phyloP scores from a whole-genome alignment of 805 yeast species.

The Schwanniomyces vanrijiae region DNA sequence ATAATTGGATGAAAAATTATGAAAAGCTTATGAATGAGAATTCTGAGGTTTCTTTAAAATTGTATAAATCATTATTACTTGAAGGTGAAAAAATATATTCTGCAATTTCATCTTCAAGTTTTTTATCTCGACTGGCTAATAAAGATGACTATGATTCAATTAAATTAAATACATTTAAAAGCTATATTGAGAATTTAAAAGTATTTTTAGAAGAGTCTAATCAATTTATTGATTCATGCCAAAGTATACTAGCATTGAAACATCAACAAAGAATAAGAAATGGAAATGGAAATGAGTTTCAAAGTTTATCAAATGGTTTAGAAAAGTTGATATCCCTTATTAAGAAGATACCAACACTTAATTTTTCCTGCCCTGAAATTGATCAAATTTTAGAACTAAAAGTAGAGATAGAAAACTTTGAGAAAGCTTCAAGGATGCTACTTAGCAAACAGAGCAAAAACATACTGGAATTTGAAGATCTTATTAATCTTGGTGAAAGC shows the following conservation, averaged over 20 bases:
- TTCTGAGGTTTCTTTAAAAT: slow-evolving; percentile 47
- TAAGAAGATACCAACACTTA: slow-evolving; percentile 47
- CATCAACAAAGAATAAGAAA: slow-evolving; percentile 50
- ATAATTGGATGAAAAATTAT: slow-evolving; percentile 52
- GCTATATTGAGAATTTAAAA: slow-evolving; percentile 32
- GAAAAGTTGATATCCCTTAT: slow-evolving; percentile 35
- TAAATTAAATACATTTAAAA: slow-evolving; percentile 18
- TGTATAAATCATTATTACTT: slow-evolving; percentile 40
- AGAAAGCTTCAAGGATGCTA: slow-evolving; percentile 38
- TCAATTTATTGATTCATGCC: slow-evolving; percentile 57
- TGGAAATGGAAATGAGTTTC: slow-evolving; percentile 27
- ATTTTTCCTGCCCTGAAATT: slow-evolving; percentile 57
- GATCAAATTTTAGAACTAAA: slow-evolving; percentile 57
- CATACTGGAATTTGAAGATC: slow-evolving; percentile 47
- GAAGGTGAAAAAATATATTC: slow-evolving; percentile 59
- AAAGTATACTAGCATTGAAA: slow-evolving; percentile 49
- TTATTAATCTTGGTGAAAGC: slow-evolving; percentile 58
- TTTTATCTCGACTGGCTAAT: slow-evolving; percentile 9
- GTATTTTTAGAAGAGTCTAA: slow-evolving; percentile 45
- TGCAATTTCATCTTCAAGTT: slow-evolving; percentile 30
- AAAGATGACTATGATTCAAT: slow-evolving; percentile 10
- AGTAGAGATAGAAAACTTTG: slow-evolving; percentile 52
- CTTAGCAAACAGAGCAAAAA: slow-evolving; percentile 32
- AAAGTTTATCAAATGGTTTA: slow-evolving; percentile 8
- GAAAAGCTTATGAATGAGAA: slow-evolving; percentile 37